phyloP scores from a whole-genome alignment of 2,329 filamentous ascomycete genomes.

The Penicillium hesseltinei region DNA sequence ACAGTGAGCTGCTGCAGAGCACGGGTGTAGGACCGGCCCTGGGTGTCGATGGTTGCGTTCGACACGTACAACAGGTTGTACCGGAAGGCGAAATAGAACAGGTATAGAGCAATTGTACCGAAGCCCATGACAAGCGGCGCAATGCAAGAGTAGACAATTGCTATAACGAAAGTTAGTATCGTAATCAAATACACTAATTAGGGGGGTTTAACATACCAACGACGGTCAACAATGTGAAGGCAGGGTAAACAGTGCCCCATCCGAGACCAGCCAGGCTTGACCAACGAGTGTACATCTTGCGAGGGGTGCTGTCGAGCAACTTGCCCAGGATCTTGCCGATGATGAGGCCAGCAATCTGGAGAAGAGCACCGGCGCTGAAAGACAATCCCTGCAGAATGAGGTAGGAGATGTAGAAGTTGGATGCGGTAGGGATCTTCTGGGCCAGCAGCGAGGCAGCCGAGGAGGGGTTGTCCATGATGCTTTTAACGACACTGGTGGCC shows the following conservation, averaged over 20 bases:
- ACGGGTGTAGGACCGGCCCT: constrained; percentile 83
- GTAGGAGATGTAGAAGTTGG: constrained; percentile 95
- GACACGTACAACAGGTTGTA: constrained; percentile 90
- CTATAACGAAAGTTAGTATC: constrained; percentile 43
- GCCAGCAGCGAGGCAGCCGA: constrained; percentile 66
- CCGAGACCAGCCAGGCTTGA: constrained; percentile 68
- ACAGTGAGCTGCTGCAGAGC: constrained; percentile 82
- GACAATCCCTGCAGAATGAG: constrained; percentile 89
- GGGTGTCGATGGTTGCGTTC: constrained; percentile 78
- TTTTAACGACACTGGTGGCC: constrained; percentile 65
- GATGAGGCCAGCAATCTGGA: constrained; percentile 72
- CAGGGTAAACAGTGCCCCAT: constrained; percentile 80
- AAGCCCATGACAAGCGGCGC: constrained; percentile 82
- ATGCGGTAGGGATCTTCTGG: constrained; percentile 72
- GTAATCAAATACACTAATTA: background rate
- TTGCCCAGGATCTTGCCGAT: constrained; percentile 73
- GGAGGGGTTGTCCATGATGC: constrained; percentile 63
- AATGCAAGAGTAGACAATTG: constrained; percentile 82
- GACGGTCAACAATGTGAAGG: constrained; percentile 77
- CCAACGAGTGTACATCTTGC: constrained; percentile 78
- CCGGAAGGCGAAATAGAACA: constrained; percentile 84
- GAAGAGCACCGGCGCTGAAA: constrained; percentile 69
- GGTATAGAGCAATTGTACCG: constrained; percentile 70
- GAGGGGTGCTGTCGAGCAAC: constrained; percentile 72
- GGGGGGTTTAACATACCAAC: constrained; percentile 59